These are phyloP conservation scores for Dioscorea cayenensis DNA, from an alignment of 116 monocot species.

Conservation along the genomic window DNA sequence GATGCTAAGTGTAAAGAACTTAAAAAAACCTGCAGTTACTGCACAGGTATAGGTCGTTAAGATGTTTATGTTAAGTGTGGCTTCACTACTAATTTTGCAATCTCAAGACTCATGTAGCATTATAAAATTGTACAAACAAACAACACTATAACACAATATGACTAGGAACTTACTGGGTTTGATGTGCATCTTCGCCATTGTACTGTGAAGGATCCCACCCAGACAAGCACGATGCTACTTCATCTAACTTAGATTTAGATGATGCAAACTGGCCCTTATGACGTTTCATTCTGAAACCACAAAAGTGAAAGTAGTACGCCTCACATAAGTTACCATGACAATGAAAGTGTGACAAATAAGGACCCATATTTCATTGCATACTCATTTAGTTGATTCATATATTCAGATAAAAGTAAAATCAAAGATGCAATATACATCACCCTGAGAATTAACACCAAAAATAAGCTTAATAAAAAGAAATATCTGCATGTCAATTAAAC, in stretches of 20 bases:
- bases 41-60: too few relatives aligned
- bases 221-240: constrained; percentile 7
- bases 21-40: not conserved
- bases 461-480: not conserved
- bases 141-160: too few relatives aligned
- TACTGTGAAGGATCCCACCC: constrained; percentile 16
- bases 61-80: too few relatives aligned
- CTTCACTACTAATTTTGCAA: too few relatives aligned
- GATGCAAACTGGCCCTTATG: constrained; percentile 59
- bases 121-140: too few relatives aligned
- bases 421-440: not conserved
- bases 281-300: constrained; percentile 36
- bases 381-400: not conserved
- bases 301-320: not conserved
- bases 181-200: constrained; percentile 15
- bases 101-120: too few relatives aligned
- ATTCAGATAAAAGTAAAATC: not conserved
- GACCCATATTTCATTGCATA: not conserved
- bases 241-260: constrained; percentile 33
- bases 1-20: not conserved
- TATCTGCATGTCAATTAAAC: not conserved
- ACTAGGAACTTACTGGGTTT: constrained; percentile 16
- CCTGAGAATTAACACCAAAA: not conserved
- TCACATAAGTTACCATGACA: not conserved
- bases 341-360: not conserved